Evolutionary conservation across 1,139 yeast species (phyloP), one percentile per base, ranked within the genome.

Genomic region (Citeromyces siamensis): DNA sequence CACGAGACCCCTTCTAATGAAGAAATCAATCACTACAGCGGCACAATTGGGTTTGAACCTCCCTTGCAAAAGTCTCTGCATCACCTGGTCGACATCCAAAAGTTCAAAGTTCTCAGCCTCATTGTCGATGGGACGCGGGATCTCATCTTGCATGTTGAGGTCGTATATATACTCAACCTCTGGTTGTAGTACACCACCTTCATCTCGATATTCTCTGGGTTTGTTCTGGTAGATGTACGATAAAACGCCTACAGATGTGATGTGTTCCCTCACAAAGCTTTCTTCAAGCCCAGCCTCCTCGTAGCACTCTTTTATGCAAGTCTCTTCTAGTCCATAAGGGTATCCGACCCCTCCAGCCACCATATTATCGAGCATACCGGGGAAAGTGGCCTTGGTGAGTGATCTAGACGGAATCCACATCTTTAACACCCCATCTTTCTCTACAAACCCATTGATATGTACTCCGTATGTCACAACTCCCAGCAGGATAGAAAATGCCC

Each of bases 311-410:
- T 90, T 90, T 16, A 83, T 47, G 3, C 78, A 75, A 0, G 97
- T 88, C 36, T 84, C 94, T 51, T 64, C 61, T 2, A 79, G 59
- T 0, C 90, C 86, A 46, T 73, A 63, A 0, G 95, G 95, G 51
- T 78, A 67, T 0, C 95, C 95, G 16, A 90, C 53, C 0, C 98
- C 98, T 1, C 98, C 98, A 0, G 95, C 98, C 5, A 90, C 84
- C 1, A 94, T 84, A 52, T 88, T 90, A 54, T 90, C 98, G 33
- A 86, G 66, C 83, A 75, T 80, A 0, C 84, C 81, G 0, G 98
- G 97, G 59, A 75, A 86, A 0, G 97, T 90, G 13, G 82, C 79
- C 52, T 90, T 90, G 2, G 75, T 66, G 10, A 62, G 52, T 0
- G 96, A 70, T 45, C 98, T 64, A 42, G 84, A 62, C 1, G 98